A percentile compares a stretch with the other conserved stretches of the same genome.
Conservation (phyloP, 345 rosid species). For the Sonneratia alba region DNA sequence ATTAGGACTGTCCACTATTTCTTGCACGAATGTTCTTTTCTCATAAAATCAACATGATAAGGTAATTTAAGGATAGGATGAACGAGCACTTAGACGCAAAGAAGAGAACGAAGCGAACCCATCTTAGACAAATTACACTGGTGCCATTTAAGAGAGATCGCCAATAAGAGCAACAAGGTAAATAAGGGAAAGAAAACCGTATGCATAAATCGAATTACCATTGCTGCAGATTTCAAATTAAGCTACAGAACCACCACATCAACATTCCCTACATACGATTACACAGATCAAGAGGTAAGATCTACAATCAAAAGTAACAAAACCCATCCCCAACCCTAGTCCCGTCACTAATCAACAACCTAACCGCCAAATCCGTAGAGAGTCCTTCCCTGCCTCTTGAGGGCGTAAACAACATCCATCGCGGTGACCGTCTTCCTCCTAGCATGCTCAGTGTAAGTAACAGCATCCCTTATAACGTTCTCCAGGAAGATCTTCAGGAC, state of each 20-base stretch:
- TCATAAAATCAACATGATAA: no score
- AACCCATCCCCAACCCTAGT: neutral
- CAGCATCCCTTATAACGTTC: slow-evolving; percentile 38
- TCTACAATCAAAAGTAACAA: slow-evolving; percentile 2
- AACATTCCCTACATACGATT: neutral
- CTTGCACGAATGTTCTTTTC: no score
- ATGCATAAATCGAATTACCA: neutral
- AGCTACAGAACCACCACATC: neutral
- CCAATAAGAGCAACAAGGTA: no score
- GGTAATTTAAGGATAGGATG: no score
- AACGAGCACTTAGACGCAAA: no score
- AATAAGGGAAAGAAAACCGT: neutral
- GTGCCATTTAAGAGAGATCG: no score
- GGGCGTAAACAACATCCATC: slow-evolving; percentile 36
- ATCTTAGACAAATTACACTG: no score
- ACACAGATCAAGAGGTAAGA: slow-evolving; percentile 12
- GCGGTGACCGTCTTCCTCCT: slow-evolving; percentile 37
- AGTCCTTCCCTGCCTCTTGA: slow-evolving; percentile 36
- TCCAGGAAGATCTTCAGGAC: slow-evolving; percentile 48
- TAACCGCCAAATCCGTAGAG: slow-evolving; percentile 35
- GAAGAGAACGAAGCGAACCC: no score
- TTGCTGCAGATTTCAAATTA: neutral
- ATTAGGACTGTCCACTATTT: no score
- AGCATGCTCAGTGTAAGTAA: slow-evolving; percentile 37
- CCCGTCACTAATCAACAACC: neutral